Evolutionary conservation across 2,329 filamentous ascomycete genomes (phyloP).

Genomic region (Fusarium xyrophilum): DNA sequence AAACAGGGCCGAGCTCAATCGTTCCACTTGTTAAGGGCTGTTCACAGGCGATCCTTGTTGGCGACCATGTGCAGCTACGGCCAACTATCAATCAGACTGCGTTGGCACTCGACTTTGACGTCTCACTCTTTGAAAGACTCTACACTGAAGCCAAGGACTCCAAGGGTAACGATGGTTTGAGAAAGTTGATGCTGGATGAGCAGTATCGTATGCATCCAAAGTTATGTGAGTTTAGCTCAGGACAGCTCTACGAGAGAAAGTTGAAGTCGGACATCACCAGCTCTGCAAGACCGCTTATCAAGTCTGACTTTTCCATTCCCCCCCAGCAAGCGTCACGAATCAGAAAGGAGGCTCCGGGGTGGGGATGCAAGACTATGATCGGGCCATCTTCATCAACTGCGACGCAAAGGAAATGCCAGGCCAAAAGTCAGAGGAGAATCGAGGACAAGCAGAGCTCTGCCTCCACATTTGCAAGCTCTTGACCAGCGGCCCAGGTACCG

Average conservation of each 20-base stretch:
- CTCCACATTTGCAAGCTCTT: conserved; percentile 45
- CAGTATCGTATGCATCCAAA: conserved; percentile 54
- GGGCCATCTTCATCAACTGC: conserved; percentile 48
- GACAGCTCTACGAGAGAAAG: conserved; percentile 49
- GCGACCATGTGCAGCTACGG: conserved; percentile 55
- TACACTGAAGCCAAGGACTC: conserved; percentile 36
- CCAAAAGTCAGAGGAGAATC: conserved; percentile 49
- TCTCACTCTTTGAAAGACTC: conserved; percentile 53
- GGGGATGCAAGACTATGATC: neutral
- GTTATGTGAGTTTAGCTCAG: conserved; percentile 51
- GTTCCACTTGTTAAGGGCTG: conserved; percentile 53
- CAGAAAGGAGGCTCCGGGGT: rapidly evolving
- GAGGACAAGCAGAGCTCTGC: conserved; percentile 49
- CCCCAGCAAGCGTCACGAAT: conserved; percentile 1
- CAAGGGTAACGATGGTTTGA: conserved; percentile 6
- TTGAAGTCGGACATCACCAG: conserved; percentile 46
- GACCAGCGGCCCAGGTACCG: neutral
- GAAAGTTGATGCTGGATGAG: conserved; percentile 52
- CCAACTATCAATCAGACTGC: conserved; percentile 51
- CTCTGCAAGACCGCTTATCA: conserved; percentile 27
- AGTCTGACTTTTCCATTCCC: conserved; percentile 30
- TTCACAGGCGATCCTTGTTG: conserved; percentile 52
- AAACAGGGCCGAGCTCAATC: conserved; percentile 52
- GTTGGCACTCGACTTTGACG: conserved; percentile 46
- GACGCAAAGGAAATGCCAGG: conserved; percentile 47